Conservation (phyloP, 495 filamentous ascomycete species). For the Astrothelium subdiscretum region DNA sequence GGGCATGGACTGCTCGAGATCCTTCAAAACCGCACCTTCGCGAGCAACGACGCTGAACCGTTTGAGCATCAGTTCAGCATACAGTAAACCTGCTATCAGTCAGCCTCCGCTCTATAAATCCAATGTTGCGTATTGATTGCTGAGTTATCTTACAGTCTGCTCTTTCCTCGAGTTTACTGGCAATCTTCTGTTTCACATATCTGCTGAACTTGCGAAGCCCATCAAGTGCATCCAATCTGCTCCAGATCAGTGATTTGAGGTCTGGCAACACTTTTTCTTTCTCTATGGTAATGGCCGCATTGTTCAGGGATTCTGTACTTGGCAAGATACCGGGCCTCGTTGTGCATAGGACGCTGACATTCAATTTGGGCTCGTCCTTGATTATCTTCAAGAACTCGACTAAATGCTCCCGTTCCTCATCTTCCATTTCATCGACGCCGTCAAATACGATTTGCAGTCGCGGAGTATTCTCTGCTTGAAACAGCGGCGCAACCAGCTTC, state of each 20-base stretch:
- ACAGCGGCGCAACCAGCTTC: constrained; percentile 6
- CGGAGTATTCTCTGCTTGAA: background rate
- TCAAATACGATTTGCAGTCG: constrained; percentile 12
- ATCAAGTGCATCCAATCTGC: constrained; percentile 8
- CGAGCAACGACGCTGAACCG: background rate
- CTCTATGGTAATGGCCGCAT: constrained; percentile 2
- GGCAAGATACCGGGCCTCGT: constrained; percentile 2
- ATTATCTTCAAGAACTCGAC: constrained; percentile 7
- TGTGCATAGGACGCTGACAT: constrained; percentile 9
- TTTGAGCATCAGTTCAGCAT: background rate
- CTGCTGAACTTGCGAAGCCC: constrained; percentile 11
- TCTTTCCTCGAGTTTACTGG: background rate
- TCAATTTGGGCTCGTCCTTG: constrained; percentile 1
- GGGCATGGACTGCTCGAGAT: background rate
- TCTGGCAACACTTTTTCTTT: constrained; percentile 14
- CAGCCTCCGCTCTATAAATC: background rate
- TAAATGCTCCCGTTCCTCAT: constrained; percentile 2
- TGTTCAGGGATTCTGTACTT: background rate
- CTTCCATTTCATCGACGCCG: constrained; percentile 10
- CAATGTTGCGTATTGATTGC: too few relatives aligned
- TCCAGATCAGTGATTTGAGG: constrained; percentile 12
- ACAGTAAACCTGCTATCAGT: background rate
- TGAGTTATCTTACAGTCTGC: background rate
- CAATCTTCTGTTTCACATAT: background rate
- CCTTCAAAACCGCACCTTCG: background rate